Percentiles rank a stretch among this genome's conserved stretches.
Conservation (phyloP, 2,329 filamentous ascomycete genomes). For the Fonsecaea nubica region DNA sequence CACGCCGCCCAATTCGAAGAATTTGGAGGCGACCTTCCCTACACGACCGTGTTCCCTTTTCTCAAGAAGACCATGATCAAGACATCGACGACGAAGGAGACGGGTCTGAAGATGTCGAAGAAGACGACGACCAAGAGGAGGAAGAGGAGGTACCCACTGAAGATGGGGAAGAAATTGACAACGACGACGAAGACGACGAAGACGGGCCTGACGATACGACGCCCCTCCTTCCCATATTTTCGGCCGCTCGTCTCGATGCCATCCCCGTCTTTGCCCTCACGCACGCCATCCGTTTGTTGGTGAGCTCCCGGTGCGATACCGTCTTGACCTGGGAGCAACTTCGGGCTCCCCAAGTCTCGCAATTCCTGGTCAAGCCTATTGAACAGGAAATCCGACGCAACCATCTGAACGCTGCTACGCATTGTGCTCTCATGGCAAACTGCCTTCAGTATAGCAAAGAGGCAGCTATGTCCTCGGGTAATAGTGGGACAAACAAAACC, state of each 20-base stretch:
- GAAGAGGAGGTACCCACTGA: slow-evolving; percentile 41
- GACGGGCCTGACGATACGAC: slow-evolving; percentile 55
- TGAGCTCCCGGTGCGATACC: slow-evolving; percentile 86
- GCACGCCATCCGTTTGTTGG: slow-evolving; percentile 83
- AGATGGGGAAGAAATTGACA: slow-evolving; percentile 50
- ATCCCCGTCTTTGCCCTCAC: slow-evolving; percentile 90
- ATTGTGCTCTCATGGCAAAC: slow-evolving; percentile 92
- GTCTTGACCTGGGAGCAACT: slow-evolving; percentile 94
- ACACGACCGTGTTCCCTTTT: slow-evolving; percentile 3
- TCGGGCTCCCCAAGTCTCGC: slow-evolving; percentile 91
- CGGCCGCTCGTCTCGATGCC: slow-evolving; percentile 77
- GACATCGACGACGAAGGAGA: slow-evolving; percentile 19
- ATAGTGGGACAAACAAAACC: slow-evolving; percentile 81
- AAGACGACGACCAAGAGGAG: slow-evolving; percentile 31
- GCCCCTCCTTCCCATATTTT: slow-evolving; percentile 77
- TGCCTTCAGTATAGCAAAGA: slow-evolving; percentile 93
- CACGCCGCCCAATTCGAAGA: slow-evolving; percentile 30
- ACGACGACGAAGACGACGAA: slow-evolving; percentile 46
- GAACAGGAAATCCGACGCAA: slow-evolving; percentile 83
- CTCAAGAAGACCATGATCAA: slow-evolving; percentile 13
- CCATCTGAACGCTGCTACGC: slow-evolving; percentile 82
- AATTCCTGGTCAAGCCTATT: slow-evolving; percentile 94
- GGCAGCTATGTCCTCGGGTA: slow-evolving; percentile 78
- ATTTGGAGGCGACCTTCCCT: slow-evolving; percentile 11
- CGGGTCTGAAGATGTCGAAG: slow-evolving; percentile 14